Evolutionary conservation across 1,284 basidiomycete species (phyloP).

Genomic region (Rhodofomes roseus): DNA sequence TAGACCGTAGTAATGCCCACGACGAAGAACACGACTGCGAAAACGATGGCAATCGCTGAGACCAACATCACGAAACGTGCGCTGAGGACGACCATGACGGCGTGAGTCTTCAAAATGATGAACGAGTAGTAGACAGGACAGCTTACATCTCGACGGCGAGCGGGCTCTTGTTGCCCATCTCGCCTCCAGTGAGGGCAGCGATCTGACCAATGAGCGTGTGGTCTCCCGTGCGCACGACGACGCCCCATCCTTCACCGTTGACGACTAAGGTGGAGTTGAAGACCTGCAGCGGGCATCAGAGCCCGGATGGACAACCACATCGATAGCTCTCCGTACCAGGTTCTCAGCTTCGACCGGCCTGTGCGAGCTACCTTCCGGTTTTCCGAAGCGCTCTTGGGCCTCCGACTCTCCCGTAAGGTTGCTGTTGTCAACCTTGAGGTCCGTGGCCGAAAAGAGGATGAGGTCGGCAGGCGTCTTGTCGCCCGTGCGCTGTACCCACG

Average conservation of each 20-base stretch:
- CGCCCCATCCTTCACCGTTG: constrained; percentile 68
- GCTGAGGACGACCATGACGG: constrained; percentile 25
- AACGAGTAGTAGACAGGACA: not conserved
- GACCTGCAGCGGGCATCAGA: constrained; percentile 32
- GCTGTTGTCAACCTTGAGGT: constrained; percentile 68
- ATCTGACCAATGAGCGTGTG: constrained; percentile 69
- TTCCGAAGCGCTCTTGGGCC: constrained; percentile 53
- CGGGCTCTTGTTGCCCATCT: constrained; percentile 62
- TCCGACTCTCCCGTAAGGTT: constrained; percentile 70
- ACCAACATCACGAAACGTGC: constrained; percentile 57
- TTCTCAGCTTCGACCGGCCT: constrained; percentile 65
- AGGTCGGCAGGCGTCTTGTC: constrained; percentile 71
- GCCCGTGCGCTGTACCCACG: constrained; percentile 46
- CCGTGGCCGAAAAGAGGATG: constrained; percentile 52
- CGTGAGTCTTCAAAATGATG: not conserved
- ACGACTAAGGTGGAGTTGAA: constrained; percentile 68
- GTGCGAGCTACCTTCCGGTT: constrained; percentile 40
- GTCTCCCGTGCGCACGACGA: constrained; percentile 66
- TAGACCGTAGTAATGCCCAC: constrained; percentile 65
- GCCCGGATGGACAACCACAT: not conserved
- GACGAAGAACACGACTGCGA: constrained; percentile 61
- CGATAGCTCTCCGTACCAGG: constrained; percentile 35
- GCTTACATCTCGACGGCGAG: constrained; percentile 62
- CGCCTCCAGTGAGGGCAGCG: constrained; percentile 58
- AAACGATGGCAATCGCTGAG: constrained; percentile 55